A percentile compares a stretch with the other conserved stretches of the same genome.
Conservation (phyloP, 257 asterid species). For the Solanum bulbocastanum region DNA sequence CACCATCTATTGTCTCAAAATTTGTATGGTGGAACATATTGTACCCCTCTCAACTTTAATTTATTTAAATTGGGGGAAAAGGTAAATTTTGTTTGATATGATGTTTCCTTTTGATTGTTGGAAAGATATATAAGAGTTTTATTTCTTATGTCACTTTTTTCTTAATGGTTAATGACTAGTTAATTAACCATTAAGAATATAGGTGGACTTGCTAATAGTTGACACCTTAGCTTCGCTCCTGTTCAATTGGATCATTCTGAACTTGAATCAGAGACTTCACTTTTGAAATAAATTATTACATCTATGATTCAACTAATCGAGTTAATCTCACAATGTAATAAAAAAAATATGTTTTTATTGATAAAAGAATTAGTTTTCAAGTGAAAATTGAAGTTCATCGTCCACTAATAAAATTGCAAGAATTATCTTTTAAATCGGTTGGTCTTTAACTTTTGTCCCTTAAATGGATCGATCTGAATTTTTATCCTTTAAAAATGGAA, state of each 20-base stretch:
- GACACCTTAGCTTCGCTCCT: not conserved
- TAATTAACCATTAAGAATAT: not conserved
- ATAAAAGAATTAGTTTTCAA: not conserved
- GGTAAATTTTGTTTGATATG: not conserved
- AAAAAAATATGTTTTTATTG: not conserved
- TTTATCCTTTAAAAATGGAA: not conserved
- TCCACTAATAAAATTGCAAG: not conserved
- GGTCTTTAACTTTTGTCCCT: not conserved
- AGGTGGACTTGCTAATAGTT: not conserved
- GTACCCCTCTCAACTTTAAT: not conserved
- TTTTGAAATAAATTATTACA: not conserved
- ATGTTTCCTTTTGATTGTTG: not conserved
- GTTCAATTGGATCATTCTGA: not conserved
- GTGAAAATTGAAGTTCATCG: not conserved
- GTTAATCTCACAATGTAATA: not conserved
- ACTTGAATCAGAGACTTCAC: not conserved
- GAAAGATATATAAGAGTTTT: not conserved
- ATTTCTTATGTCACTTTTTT: not conserved
- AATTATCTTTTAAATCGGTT: not conserved
- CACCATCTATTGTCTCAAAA: constrained; percentile 13
- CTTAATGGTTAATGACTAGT: not conserved
- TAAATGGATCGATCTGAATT: too few relatives aligned
- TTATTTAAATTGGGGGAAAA: not conserved
- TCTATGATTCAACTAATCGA: not conserved
- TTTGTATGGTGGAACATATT: not conserved